These are phyloP conservation scores for Spathaspora gorwiae DNA, from an alignment of 805 yeast genomes.

Conservation along the genomic window DNA sequence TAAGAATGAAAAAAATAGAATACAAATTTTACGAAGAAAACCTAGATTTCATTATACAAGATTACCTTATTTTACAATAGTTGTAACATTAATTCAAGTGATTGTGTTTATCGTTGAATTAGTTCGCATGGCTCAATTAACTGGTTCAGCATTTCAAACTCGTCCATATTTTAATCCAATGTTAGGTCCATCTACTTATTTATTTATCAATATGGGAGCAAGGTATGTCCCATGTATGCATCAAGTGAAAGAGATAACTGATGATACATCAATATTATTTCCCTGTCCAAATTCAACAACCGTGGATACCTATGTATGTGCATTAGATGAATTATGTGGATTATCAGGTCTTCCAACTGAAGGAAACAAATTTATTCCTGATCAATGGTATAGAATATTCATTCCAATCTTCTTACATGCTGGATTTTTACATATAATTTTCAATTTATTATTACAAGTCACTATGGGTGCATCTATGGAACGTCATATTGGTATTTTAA, in stretches of 20 bases:
- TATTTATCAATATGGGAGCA: constrained; percentile 66
- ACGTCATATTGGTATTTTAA: constrained; percentile 48
- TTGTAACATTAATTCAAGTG: constrained; percentile 44
- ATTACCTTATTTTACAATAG: constrained; percentile 37
- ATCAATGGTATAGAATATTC: constrained; percentile 67
- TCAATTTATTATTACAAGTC: constrained; percentile 58
- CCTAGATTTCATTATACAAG: constrained; percentile 35
- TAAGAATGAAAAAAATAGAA: constrained; percentile 20
- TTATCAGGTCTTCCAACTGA: constrained; percentile 42
- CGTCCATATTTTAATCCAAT: constrained; percentile 73
- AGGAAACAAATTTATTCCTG: constrained; percentile 37
- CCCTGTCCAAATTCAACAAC: constrained; percentile 71
- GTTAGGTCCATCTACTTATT: constrained; percentile 70
- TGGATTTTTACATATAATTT: constrained; percentile 63
- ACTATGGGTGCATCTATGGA: constrained; percentile 61
- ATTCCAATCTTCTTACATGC: constrained; percentile 74
- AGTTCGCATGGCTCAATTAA: constrained; percentile 49
- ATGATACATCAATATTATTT: constrained; percentile 40
- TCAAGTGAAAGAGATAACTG: constrained; percentile 44
- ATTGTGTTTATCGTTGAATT: constrained; percentile 61
- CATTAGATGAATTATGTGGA: constrained; percentile 57
- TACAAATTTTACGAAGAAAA: constrained; percentile 18
- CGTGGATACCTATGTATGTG: constrained; percentile 50
- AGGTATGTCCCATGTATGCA: constrained; percentile 71
- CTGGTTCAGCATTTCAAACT: constrained; percentile 64